Evolutionary conservation across 345 rosid genomes (phyloP).

Genomic region (Pugionium dolabratum): DNA sequence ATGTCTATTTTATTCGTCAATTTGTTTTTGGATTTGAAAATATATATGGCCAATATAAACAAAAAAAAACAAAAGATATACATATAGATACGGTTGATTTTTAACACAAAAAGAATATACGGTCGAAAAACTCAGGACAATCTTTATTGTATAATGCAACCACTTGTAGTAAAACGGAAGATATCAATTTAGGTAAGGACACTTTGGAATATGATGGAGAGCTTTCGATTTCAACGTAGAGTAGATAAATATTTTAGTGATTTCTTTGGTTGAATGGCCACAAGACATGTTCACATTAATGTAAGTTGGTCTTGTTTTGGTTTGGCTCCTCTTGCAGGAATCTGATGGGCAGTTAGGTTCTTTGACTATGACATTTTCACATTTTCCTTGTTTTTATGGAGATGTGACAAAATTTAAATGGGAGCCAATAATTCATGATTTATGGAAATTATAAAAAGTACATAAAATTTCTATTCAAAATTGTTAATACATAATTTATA

Average conservation of each 20-base stretch:
- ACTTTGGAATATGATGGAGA: conserved; percentile 18
- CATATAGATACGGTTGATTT: too few relatives aligned
- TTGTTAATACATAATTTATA: too few relatives aligned
- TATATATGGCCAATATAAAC: too few relatives aligned
- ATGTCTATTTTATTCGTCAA: too few relatives aligned
- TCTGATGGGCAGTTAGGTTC: conserved; percentile 24
- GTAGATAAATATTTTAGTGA: conserved; percentile 1
- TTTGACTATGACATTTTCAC: conserved; percentile 28
- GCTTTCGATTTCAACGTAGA: conserved; percentile 27
- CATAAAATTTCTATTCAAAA: too few relatives aligned
- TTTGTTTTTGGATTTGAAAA: too few relatives aligned
- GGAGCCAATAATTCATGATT: background rate
- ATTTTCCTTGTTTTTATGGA: background rate
- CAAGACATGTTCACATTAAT: conserved; percentile 34
- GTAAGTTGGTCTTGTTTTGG: conserved; percentile 20
- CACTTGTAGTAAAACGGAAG: too few relatives aligned
- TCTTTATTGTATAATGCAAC: too few relatives aligned
- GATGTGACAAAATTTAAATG: background rate
- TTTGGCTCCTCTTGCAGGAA: conserved; percentile 26
- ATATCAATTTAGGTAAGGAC: background rate
- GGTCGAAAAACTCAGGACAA: too few relatives aligned
- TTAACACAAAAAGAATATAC: too few relatives aligned
- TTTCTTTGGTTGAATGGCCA: conserved; percentile 1
- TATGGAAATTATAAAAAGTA: too few relatives aligned
- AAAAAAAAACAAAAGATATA: too few relatives aligned